Base-by-base conservation (phyloP, 768 basidiomycete species). In the Amanita rubescens region DNA sequence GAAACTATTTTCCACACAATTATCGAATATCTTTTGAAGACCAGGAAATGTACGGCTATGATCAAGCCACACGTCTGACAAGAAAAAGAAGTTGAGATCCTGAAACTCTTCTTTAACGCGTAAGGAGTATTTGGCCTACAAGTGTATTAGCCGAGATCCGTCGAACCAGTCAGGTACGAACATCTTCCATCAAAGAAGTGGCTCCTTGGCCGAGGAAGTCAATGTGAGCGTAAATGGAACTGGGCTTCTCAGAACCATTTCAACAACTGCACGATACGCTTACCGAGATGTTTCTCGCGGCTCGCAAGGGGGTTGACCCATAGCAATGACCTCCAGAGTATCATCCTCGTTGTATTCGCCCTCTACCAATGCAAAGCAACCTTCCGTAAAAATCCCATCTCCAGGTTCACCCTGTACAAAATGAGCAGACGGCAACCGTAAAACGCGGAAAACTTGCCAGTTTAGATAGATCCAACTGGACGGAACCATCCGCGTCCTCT, bases 291-390 rank as follows among this genome's bases (percentile, higher is more conserved):
- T 83, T 55, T 85, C 85, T 38, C 96, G 76, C 59, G 86, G 79
- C 69, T 99, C 96, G 62, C 94, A 95, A 10, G 96, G 96, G 1
- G 96, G 96, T 68, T 98, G 95, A 1, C 96, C 96, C 56, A 99
- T 89, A 17, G 94, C 96, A 57, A 93, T 82, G 5, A 97, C 91
- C 58, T 87, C 79, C 47, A 99, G 75, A 1, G 79, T 88, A 47
- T 86, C 89, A 27, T 98, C 93, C 55, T 94, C 86, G 0, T 90
- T 97, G 64, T 97, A 99, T 62, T 94, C 90, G 19, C 96, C 96
- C 71, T 98, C 96, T 0, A 97, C 84, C 14, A 99, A 78, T 0
- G 93, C 92, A 67, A 97, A 89, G 55, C 87, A 93, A 0, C 96
- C 96, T 67, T 98, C 96, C 0, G 94, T 96, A 63, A 96, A 98